Evolutionary conservation across 768 basidiomycete genomes (phyloP).

Genomic region (Boletus sensibilis): DNA sequence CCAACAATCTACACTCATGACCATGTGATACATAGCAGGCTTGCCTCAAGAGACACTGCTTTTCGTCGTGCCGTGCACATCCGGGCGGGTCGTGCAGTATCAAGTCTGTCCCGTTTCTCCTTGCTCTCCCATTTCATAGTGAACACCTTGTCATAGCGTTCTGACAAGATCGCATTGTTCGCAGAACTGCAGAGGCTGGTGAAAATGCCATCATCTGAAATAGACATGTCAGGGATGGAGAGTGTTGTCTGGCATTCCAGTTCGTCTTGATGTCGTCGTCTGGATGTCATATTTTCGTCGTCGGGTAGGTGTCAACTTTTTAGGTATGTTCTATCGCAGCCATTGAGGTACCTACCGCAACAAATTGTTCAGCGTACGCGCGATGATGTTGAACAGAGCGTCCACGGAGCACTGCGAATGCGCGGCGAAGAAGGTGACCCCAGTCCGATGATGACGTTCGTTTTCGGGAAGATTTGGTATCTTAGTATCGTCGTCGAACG

Average conservation of each 20-base stretch:
- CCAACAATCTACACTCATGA: background rate
- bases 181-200: conserved; percentile 32
- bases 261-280: background rate
- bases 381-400: background rate
- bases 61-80: conserved; percentile 75
- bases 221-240: conserved; percentile 13
- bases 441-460: too few relatives aligned
- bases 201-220: conserved; percentile 14
- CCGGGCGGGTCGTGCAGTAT: conserved; percentile 68
- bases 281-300: background rate
- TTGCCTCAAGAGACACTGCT: conserved; percentile 57
- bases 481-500: too few relatives aligned
- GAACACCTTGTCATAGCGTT: conserved; percentile 34
- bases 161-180: conserved; percentile 46
- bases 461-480: background rate
- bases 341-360: background rate
- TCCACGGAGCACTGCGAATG: background rate
- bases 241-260: background rate
- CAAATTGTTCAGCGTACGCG: too few relatives aligned
- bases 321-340: background rate
- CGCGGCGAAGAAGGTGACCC: background rate
- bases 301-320: background rate
- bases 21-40: background rate
- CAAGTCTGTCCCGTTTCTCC: conserved; percentile 46
- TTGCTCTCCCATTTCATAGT: background rate